Evolutionary conservation across 345 rosid genomes (phyloP).

Genomic region (Gossypium ekmanianum): DNA sequence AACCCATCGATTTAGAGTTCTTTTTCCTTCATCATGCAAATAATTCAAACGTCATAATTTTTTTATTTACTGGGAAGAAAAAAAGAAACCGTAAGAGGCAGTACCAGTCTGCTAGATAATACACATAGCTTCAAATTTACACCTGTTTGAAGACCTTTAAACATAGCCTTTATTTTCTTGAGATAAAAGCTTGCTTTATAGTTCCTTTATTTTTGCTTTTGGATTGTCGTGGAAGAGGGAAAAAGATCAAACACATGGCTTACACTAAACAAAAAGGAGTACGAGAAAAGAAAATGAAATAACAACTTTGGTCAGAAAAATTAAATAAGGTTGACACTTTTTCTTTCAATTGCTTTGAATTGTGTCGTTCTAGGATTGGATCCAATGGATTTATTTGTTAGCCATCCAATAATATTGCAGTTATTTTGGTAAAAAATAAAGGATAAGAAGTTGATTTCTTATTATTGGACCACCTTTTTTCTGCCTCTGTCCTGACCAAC

Average conservation of each 20-base stretch:
- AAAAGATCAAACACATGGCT: neutral
- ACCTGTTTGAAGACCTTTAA: no score
- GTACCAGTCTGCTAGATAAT: no score
- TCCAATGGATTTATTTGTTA: neutral
- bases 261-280: neutral
- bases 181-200: neutral
- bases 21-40: no score
- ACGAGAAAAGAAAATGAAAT: neutral
- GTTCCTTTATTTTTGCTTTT: neutral
- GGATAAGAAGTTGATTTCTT: neutral
- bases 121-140: no score
- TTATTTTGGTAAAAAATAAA: neutral
- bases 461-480: neutral
- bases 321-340: neutral
- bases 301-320: no score
- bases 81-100: no score
- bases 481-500: neutral
- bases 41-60: no score
- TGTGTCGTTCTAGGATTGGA: neutral
- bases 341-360: neutral
- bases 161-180: neutral
- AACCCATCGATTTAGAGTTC: no score
- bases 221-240: neutral
- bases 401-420: neutral
- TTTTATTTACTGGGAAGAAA: no score